Evolutionary conservation across 2,329 filamentous ascomycete genomes (phyloP).

Genomic region (Fusarium robinianum): DNA sequence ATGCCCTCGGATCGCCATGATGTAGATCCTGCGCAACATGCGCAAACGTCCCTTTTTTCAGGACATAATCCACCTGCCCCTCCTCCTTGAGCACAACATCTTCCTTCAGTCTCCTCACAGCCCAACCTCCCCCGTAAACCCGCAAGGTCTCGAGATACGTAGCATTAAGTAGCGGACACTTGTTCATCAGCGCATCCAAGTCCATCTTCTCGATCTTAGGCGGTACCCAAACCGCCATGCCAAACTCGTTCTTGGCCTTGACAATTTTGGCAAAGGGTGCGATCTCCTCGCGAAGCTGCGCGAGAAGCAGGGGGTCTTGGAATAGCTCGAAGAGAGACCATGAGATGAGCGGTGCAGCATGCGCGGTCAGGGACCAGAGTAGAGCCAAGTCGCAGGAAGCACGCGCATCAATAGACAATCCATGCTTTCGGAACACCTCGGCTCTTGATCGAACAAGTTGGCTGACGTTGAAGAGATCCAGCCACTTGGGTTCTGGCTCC

Average conservation of each 20-base stretch:
- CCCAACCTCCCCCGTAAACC: conserved; percentile 44
- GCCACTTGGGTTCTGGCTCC: conserved; percentile 43
- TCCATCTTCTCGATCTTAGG: conserved; percentile 43
- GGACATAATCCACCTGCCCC: conserved; percentile 32
- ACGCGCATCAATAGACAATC: conserved; percentile 39
- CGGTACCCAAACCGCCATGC: conserved; percentile 43
- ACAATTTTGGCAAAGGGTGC: conserved; percentile 38
- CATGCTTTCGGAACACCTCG: conserved; percentile 38
- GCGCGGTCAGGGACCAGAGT: conserved; percentile 47
- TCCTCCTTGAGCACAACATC: conserved; percentile 40
- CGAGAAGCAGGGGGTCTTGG: conserved; percentile 45
- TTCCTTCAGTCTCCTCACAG: conserved; percentile 38
- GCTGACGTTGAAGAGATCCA: conserved; percentile 45
- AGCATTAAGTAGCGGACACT: conserved; percentile 46
- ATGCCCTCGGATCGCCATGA: conserved; percentile 42
- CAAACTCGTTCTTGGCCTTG: conserved; percentile 45
- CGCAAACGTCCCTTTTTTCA: conserved; percentile 43
- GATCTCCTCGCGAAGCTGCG: conserved; percentile 46
- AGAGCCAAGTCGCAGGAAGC: conserved; percentile 43
- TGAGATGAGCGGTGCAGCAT: conserved; percentile 44
- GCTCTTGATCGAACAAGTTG: conserved; percentile 39
- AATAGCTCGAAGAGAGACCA: conserved; percentile 51
- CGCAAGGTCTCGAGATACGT: conserved; percentile 48
- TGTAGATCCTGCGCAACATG: conserved; percentile 43
- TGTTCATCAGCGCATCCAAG: conserved; percentile 41